These are phyloP conservation scores for Boletellus emodensis DNA, from an alignment of 768 basidiomycete genomes.

Conservation along the genomic window DNA sequence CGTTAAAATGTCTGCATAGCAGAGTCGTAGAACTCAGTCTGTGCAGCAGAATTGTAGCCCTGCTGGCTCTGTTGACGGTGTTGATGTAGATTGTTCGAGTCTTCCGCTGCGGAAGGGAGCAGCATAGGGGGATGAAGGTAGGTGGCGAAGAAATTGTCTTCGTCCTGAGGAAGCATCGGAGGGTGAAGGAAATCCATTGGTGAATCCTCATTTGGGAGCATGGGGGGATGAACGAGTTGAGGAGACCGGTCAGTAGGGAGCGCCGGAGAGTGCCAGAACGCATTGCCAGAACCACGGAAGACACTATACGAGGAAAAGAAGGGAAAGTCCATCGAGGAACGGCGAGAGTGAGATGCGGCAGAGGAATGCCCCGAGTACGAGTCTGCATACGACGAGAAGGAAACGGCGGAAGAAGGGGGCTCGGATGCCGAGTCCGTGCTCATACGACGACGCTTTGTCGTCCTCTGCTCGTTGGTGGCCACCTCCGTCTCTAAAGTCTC, in stretches of 20 bases:
- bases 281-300: slow-evolving; percentile 48
- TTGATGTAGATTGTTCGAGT: slow-evolving; percentile 20
- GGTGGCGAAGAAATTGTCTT: slow-evolving; percentile 54
- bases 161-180: slow-evolving; percentile 58
- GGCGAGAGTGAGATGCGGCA: slow-evolving; percentile 54
- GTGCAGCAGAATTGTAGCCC: slow-evolving; percentile 13
- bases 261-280: slow-evolving; percentile 81
- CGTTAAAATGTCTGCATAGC: slow-evolving; percentile 33
- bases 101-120: slow-evolving; percentile 41
- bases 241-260: slow-evolving; percentile 56
- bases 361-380: slow-evolving; percentile 58
- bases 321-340: slow-evolving; percentile 61
- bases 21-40: slow-evolving; percentile 33
- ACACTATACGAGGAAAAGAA: slow-evolving; percentile 56
- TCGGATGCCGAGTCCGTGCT: slow-evolving; percentile 52
- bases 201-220: slow-evolving; percentile 60
- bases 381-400: slow-evolving; percentile 58
- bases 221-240: slow-evolving; percentile 62
- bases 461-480: slow-evolving; percentile 32
- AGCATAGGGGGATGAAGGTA: slow-evolving; percentile 58
- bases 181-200: slow-evolving; percentile 74
- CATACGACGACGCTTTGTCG: slow-evolving; percentile 68
- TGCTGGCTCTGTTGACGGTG: slow-evolving; percentile 23
- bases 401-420: slow-evolving; percentile 58
- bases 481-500: slow-evolving; percentile 46